Base-by-base conservation (phyloP, 192 early-diverging fungal species). In the Backusella psychrophila region DNA sequence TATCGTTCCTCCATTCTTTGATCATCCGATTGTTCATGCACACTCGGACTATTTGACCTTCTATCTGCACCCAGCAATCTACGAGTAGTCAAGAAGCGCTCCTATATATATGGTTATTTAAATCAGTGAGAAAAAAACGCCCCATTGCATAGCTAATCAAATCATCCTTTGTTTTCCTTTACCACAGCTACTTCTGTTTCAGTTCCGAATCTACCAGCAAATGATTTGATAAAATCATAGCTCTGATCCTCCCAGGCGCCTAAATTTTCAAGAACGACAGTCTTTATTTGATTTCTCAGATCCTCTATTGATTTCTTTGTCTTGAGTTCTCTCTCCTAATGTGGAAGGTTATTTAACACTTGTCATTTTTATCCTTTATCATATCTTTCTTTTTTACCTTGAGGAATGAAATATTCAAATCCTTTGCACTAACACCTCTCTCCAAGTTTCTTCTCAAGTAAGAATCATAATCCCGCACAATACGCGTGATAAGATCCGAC, bases 381-480 rank as follows among this genome's bases (percentile, higher is more conserved):
- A 33, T 63, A 35, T 29, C 23, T 29, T 14, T 26, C n/a, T 11
- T 53, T 17, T 21, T 74, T 85, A 87, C 91, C 84, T 93, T 93
- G 72, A 95, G 83, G 79, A 93, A 95, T 14, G 89, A 89, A 75
- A 95, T 91, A 75, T 92, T 92, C 33, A 95, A 85, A 17, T 95
- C 94, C 81, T 91, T 94, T 65, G 91, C 89, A 53, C 88, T 90
- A 41, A 95, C 89, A 7, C 94, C 94, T 66, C 94, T 87, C 80
- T 94, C 93, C n/a, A 95, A 83, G 79, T 95, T 95, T 65, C 94
- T 87, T 76, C 92, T 84, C 71, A 95, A 79, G 75, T 94, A 95
- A 77, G 90, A 82, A 84, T 95, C 94, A 79, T 95, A 95, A 76
- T 95, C 93, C 66, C 90, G 87, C 19, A 95, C 91, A 76, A 95